A percentile compares a stretch with the other conserved stretches of the same genome.
Conservation (phyloP, 2,329 filamentous ascomycete species). For the Claviceps sp. region DNA sequence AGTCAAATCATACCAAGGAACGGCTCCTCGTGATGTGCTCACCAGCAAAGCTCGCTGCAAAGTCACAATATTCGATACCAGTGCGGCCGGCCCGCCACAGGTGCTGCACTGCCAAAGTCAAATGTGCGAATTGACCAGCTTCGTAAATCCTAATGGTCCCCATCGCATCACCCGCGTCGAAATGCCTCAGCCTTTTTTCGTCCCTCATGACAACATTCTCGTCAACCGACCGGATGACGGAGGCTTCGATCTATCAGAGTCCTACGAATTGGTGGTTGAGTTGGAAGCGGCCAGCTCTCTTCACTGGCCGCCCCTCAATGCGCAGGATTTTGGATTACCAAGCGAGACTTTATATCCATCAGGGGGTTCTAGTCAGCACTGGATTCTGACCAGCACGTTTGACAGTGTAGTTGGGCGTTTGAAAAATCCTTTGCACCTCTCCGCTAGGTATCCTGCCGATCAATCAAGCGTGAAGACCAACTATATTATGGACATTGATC, state of each 20-base stretch:
- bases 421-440: conserved; percentile 21
- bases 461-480: conserved; percentile 22
- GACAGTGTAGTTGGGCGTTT: conserved; percentile 28
- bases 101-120: conserved; percentile 41
- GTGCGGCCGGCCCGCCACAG: conserved; percentile 20
- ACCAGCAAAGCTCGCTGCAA: conserved; percentile 23
- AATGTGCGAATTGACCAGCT: conserved; percentile 37
- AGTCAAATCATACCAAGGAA: conserved; percentile 16
- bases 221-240: conserved; percentile 33
- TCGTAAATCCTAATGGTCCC: conserved; percentile 32
- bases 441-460: conserved; percentile 12
- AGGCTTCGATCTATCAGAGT: conserved; percentile 33
- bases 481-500: conserved; percentile 35
- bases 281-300: conserved; percentile 35
- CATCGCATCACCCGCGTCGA: conserved; percentile 34
- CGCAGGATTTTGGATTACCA: conserved; percentile 19
- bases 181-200: conserved; percentile 33
- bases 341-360: conserved; percentile 9
- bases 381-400: conserved; percentile 29
- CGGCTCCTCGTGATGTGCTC: conserved; percentile 17
- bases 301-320: conserved; percentile 38
- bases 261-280: conserved; percentile 38
- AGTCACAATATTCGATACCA: conserved; percentile 23
- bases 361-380: conserved; percentile 15
- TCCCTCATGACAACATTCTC: conserved; percentile 38